These are phyloP conservation scores for Zea mays DNA, from an alignment of 176 grass and related monocot genomes.

Conservation along the genomic window Zm-B73-REFERENCE-NAM-5.0 NC_050098.1:9856001-9856500, in stretches of 20 bases:
- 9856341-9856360: not conserved
- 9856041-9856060: conserved; percentile 81
- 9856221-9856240: not conserved
- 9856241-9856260: not conserved
- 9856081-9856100: conserved; percentile 73
- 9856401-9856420: not conserved
- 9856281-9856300: not conserved
- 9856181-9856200: conserved; percentile 35
- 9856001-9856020: conserved; percentile 62
- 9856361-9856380: not conserved
- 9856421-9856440: not conserved
- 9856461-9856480: not conserved
- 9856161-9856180: conserved; percentile 60
- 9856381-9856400: not conserved
- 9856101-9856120: conserved; percentile 47
- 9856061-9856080: conserved; percentile 64
- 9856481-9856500: not conserved
- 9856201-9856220: not conserved
- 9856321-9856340: not conserved
- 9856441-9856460: too few relatives aligned
- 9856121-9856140: conserved; percentile 64
- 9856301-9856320: not conserved
- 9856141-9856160: conserved; percentile 67
- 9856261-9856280: not conserved
- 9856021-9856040: conserved; percentile 73